Evolutionary conservation across 73 alveolate species (phyloP), one percentile per base, ranked within the genome.

Genomic region (Paramecium bursaria): DNA sequence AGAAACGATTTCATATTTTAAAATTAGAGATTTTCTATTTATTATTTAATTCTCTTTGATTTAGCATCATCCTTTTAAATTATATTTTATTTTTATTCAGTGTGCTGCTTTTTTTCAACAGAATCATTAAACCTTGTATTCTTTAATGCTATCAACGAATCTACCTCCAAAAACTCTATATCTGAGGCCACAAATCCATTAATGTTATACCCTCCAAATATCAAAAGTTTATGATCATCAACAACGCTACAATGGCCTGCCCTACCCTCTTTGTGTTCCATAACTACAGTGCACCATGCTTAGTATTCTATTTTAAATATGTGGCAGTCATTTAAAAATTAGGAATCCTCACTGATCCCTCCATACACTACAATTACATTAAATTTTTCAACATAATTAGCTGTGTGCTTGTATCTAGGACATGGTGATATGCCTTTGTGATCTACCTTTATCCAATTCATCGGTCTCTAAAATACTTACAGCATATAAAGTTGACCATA

Each of bases 231-330:
- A 42, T 67, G 33, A 2, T 67, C 82, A 42, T 67, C 82, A 19
- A 25, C 9, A 2, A 57, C 82, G 22, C 60, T 47, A 19, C 60
- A 67, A 67, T 67, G 82, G 44, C 82, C 82, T 7, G 82, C 82
- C 17, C 82, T 15, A 31, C 82, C 82, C 23, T 67, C 82, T 39
- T 57, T 15, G 35, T 33, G 44, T 67, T 67, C 82, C 82, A 67
- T 67, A 25, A 39, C 19, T 6, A 67, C 29, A 35, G 7, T 31
- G 1, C 82, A 67, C 82, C 82, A 67, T 39, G 47, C 44, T 35
- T 67, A 17, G 1, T 53, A 35, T 39, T 67, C 82, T 7, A 67
- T 57, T 67, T 67, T 67, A 26, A 67, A 67, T 2, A 67, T 67
- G 25, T 67, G 60, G 29, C 82, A 67, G 22, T 67, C 82, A 67